These are phyloP conservation scores for Phallus indusiatus DNA, from an alignment of 768 basidiomycete species.

Conservation along the genomic window DNA sequence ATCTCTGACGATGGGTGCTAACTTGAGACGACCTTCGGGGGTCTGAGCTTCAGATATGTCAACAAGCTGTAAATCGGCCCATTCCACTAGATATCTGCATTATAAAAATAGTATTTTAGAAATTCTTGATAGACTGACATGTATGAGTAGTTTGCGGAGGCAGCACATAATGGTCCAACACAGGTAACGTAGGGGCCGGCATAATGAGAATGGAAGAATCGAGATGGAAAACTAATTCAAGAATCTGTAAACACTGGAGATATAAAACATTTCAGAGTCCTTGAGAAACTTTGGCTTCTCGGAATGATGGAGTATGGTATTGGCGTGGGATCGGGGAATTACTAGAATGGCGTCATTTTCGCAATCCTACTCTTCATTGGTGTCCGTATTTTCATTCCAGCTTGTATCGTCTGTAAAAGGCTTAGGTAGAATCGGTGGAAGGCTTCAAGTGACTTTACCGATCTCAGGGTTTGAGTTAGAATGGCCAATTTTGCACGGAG, in stretches of 20 bases:
- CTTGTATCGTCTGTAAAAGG: too few species aligned
- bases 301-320: too few species aligned
- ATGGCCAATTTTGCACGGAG: too few species aligned
- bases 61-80: constrained; percentile 43
- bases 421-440: too few species aligned
- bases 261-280: neutral
- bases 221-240: neutral
- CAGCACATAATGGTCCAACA: neutral
- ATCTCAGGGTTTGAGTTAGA: too few species aligned
- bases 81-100: constrained; percentile 25
- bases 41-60: constrained; percentile 36
- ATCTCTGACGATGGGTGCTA: constrained; percentile 33
- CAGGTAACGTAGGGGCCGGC: neutral
- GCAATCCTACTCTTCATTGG: neutral
- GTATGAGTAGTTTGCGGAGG: neutral
- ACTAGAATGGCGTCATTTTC: neutral
- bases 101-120: neutral
- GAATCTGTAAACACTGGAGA: neutral
- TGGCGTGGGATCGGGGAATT: too few species aligned
- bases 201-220: neutral
- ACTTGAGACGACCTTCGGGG: constrained; percentile 25
- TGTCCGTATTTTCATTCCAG: neutral
- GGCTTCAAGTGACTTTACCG: too few species aligned
- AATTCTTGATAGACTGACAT: neutral
- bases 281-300: neutral